These are phyloP conservation scores for Syzygium syzygioides DNA, from an alignment of 441 rosid genomes.

Conservation along the genomic window DNA sequence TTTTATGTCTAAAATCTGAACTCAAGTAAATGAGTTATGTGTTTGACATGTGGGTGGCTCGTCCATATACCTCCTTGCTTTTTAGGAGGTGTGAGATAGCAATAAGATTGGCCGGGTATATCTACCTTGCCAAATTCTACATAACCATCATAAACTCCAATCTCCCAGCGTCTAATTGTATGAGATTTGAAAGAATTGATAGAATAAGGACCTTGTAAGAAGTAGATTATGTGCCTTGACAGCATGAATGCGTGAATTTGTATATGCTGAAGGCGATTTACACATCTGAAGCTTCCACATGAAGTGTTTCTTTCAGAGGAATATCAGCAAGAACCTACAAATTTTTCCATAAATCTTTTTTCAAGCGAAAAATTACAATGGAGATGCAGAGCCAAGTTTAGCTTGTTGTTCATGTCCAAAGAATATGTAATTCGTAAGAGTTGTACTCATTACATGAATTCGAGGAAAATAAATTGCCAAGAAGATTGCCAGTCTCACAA, in stretches of 20 bases:
- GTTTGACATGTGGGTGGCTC: not conserved
- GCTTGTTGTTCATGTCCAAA: not conserved
- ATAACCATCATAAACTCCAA: not conserved
- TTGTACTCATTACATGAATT: not conserved
- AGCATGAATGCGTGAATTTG: conserved; percentile 46
- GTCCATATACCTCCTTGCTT: not conserved
- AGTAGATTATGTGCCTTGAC: conserved; percentile 46
- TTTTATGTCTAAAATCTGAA: not conserved
- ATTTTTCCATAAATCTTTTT: conserved; percentile 15
- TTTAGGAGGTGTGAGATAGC: not conserved
- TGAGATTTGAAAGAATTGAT: not conserved
- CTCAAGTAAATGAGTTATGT: not conserved
- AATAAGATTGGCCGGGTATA: not conserved
- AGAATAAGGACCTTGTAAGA: conserved; percentile 36
- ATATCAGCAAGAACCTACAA: conserved; percentile 41
- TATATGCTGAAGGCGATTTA: conserved; percentile 37
- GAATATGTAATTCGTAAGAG: not conserved
- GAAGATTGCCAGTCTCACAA: not conserved
- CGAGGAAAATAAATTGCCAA: not conserved
- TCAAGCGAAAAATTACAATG: not conserved
- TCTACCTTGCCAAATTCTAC: not conserved
- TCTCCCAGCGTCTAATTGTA: not conserved
- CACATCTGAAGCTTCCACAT: conserved; percentile 54
- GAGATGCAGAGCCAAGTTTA: not conserved
- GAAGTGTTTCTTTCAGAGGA: conserved; percentile 41